These are phyloP conservation scores for Aristolochia fimbriata DNA, from an alignment of 164 flowering plant species.

Conservation along the genomic window DNA sequence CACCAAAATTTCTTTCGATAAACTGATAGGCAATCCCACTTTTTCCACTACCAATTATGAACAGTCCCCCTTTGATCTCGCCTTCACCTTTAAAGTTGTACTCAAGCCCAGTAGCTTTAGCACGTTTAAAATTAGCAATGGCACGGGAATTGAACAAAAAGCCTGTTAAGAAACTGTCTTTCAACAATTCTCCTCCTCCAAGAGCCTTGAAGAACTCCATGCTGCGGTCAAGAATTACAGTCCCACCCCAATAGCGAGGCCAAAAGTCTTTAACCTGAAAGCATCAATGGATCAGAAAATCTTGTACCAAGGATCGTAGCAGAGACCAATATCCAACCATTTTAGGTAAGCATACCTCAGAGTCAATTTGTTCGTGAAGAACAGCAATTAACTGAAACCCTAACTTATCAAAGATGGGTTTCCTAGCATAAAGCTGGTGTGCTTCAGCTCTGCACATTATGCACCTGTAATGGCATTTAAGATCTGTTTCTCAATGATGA, in stretches of 20 bases:
- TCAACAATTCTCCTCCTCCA: constrained; percentile 64
- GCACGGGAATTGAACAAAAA: constrained; percentile 65
- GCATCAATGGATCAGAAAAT: neutral
- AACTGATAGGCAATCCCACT: constrained; percentile 73
- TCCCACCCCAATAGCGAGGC: constrained; percentile 86
- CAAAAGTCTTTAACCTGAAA: constrained; percentile 65
- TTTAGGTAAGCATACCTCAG: constrained; percentile 35
- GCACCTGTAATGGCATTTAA: constrained; percentile 39
- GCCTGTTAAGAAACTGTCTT: constrained; percentile 65
- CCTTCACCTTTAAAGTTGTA: constrained; percentile 63
- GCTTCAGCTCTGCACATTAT: constrained; percentile 92
- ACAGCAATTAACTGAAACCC: constrained; percentile 62
- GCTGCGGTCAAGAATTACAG: constrained; percentile 33
- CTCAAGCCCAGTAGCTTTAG: constrained; percentile 48
- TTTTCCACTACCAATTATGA: constrained; percentile 55
- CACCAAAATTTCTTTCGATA: constrained; percentile 76
- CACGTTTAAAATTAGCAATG: constrained; percentile 60
- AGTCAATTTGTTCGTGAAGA: constrained; percentile 61
- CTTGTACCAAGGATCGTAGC: too few relatives aligned
- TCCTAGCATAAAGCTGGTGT: constrained; percentile 60
- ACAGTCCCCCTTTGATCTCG: constrained; percentile 69
- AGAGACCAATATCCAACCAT: too few relatives aligned
- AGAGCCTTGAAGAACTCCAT: constrained; percentile 69
- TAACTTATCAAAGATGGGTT: constrained; percentile 64
- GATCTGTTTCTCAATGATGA: too few relatives aligned